Evolutionary conservation across 192 early-diverging fungal genomes (phyloP).

Genomic region (Mortierella alpina): DNA sequence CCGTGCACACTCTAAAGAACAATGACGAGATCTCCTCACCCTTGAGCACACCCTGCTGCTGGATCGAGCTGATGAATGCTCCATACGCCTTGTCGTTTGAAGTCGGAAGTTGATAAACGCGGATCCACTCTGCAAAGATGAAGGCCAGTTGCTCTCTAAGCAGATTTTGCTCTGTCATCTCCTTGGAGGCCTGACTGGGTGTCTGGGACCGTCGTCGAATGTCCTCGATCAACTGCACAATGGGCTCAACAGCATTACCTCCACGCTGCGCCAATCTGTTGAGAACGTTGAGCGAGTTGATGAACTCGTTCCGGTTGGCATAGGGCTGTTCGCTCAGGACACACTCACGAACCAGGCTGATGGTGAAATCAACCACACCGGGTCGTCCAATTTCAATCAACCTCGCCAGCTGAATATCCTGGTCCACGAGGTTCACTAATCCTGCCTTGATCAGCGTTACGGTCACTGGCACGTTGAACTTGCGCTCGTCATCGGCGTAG

Average conservation of each 20-base stretch:
- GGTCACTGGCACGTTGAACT: conserved; percentile 88
- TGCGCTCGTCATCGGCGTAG: conserved; percentile 95
- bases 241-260: conserved; percentile 65
- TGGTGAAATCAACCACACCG: conserved; percentile 81
- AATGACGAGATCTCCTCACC: conserved; percentile 81
- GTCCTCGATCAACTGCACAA: conserved; percentile 64
- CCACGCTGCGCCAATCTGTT: conserved; percentile 67
- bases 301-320: conserved; percentile 67
- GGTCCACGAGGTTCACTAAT: conserved; percentile 80
- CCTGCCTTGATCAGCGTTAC: conserved; percentile 83
- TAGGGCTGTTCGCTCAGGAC: conserved; percentile 68
- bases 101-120: conserved; percentile 73
- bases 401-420: conserved; percentile 90
- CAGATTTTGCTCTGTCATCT: conserved; percentile 60
- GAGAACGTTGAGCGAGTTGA: conserved; percentile 81
- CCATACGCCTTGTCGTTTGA: conserved; percentile 78
- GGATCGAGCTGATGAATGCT: conserved; percentile 76
- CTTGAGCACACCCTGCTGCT: conserved; percentile 80
- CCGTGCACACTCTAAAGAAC: conserved; percentile 93
- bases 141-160: conserved; percentile 71
- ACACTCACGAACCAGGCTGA: conserved; percentile 77
- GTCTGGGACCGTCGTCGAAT: conserved; percentile 57
- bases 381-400: conserved; percentile 82
- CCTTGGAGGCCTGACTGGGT: conserved; percentile 51
- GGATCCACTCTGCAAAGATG: conserved; percentile 88